Percentiles rank a stretch among this genome's conserved stretches.
phyloP scores from a whole-genome alignment of 768 basidiomycete genomes.

The Suillus occidentalis region DNA sequence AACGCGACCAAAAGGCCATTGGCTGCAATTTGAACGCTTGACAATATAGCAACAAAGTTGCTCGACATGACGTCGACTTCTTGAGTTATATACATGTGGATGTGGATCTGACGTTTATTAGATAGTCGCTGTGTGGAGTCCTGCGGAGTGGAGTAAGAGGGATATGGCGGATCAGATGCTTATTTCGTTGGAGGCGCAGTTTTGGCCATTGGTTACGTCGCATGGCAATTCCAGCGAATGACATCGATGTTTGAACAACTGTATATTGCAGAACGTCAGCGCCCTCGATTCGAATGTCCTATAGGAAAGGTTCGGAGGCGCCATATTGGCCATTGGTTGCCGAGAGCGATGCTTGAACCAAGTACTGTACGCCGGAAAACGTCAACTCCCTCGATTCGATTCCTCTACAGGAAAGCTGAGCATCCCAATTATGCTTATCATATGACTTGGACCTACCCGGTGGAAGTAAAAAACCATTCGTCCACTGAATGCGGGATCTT shows the following conservation, averaged over 20 bases:
- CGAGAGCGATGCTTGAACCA: neutral
- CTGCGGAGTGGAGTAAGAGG: neutral
- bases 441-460: neutral
- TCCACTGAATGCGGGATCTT: neutral
- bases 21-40: neutral
- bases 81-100: neutral
- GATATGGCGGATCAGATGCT: neutral
- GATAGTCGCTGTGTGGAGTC: neutral
- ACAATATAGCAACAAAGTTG: neutral
- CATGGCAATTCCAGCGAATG: neutral
- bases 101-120: neutral
- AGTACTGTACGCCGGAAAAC: neutral
- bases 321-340: neutral
- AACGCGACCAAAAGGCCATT: slow-evolving; percentile 3
- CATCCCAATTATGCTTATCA: neutral
- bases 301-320: neutral
- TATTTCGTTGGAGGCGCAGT: neutral
- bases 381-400: neutral
- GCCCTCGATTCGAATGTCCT: neutral
- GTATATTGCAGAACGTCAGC: neutral
- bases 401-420: neutral
- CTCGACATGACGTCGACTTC: neutral
- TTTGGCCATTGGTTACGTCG: neutral
- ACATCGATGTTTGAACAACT: neutral
- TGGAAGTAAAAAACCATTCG: neutral